These are phyloP conservation scores for Pyrenula massariospora DNA, from an alignment of 495 filamentous ascomycete genomes.

Conservation along the genomic window DNA sequence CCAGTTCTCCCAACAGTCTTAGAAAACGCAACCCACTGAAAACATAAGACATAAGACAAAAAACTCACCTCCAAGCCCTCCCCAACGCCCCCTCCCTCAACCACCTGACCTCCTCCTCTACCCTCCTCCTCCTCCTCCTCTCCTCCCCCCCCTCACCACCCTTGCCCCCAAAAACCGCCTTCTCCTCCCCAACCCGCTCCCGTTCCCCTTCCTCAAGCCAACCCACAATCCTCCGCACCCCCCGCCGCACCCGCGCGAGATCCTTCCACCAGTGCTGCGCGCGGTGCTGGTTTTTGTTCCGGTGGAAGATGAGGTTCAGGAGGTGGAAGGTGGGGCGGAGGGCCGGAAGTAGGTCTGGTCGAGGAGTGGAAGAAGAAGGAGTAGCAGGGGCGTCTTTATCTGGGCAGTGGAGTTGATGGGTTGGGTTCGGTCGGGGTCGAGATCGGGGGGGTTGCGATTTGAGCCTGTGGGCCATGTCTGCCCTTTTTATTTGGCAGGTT, in stretches of 20 bases:
- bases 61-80: conserved; percentile 32
- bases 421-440: too few relatives aligned
- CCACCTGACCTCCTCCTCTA: conserved; percentile 8
- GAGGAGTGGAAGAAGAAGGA: neutral
- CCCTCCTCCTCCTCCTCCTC: neutral
- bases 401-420: too few relatives aligned
- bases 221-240: conserved; percentile 36
- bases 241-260: conserved; percentile 54
- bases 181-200: neutral
- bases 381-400: neutral
- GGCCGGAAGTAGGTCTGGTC: neutral
- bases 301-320: conserved; percentile 57
- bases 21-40: too few relatives aligned
- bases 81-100: conserved; percentile 25
- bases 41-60: too few relatives aligned
- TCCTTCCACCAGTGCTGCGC: conserved; percentile 61
- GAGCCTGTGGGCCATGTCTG: too few relatives aligned
- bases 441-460: too few relatives aligned
- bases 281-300: conserved; percentile 75
- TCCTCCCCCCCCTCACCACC: neutral
- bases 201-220: conserved; percentile 18
- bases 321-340: conserved; percentile 12
- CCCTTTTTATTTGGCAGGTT: too few relatives aligned
- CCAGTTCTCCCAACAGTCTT: too few relatives aligned
- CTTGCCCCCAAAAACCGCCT: conserved; percentile 5